These are phyloP conservation scores for Penicillium silybi DNA, from an alignment of 495 filamentous ascomycete species.

Conservation along the genomic window DNA sequence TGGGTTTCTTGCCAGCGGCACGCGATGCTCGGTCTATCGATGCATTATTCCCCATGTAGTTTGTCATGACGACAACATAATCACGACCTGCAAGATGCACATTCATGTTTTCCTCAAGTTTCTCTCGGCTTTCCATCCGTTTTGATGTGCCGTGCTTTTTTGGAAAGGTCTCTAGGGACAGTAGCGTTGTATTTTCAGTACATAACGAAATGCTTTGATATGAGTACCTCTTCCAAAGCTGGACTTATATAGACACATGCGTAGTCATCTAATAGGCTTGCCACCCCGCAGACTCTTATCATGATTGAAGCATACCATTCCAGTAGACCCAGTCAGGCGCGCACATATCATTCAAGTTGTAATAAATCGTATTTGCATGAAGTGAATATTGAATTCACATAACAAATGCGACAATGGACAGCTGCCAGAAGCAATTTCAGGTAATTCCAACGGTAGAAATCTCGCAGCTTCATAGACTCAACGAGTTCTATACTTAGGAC, in stretches of 20 bases:
- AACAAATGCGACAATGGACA: not conserved
- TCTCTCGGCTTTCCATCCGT: constrained; percentile 8
- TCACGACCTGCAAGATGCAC: constrained; percentile 25
- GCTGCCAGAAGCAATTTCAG: not conserved
- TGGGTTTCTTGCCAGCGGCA: constrained; percentile 8
- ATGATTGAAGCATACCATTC: not conserved
- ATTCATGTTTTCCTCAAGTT: constrained; percentile 8
- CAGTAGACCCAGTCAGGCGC: not conserved
- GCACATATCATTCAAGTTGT: not conserved
- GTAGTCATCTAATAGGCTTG: not conserved
- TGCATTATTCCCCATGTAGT: constrained; percentile 43
- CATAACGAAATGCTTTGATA: constrained; percentile 12
- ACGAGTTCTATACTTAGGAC: constrained; percentile 37
- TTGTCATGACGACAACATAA: constrained; percentile 29
- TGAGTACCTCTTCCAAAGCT: not conserved
- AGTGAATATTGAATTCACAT: not conserved
- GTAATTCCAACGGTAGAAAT: not conserved
- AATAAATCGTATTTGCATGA: not conserved
- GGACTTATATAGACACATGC: not conserved
- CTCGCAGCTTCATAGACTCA: not conserved
- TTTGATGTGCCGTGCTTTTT: constrained; percentile 1
- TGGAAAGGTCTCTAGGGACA: not conserved
- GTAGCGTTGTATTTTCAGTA: constrained; percentile 14
- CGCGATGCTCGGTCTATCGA: constrained; percentile 15
- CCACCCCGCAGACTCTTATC: too few species aligned